These are phyloP conservation scores for Aspergillus caelatus DNA, from an alignment of 2,329 filamentous ascomycete genomes.

Conservation along the genomic window DNA sequence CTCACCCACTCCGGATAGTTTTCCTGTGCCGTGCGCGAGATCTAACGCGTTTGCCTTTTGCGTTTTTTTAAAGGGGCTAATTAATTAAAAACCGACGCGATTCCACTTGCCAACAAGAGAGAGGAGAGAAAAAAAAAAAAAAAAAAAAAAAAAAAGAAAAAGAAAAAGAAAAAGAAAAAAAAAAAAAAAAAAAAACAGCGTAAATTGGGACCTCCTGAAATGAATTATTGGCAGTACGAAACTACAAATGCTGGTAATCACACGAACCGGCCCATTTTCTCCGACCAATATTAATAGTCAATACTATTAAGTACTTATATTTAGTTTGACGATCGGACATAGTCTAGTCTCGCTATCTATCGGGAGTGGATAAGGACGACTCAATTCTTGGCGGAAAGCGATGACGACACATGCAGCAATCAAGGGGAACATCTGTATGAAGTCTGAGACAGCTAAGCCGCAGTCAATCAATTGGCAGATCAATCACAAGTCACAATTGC, in stretches of 20 bases:
- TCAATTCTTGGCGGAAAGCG: slow-evolving; percentile 8
- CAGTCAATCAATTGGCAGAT: not conserved
- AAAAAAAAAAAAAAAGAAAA: not conserved
- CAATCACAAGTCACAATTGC: slow-evolving; percentile 4
- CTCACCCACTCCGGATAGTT: not conserved
- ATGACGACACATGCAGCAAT: slow-evolving; percentile 17
- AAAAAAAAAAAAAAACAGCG: not conserved
- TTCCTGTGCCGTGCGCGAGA: not conserved
- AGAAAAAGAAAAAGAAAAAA: too few relatives aligned
- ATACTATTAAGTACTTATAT: not conserved
- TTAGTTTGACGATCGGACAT: slow-evolving; percentile 10
- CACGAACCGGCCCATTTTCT: not conserved
- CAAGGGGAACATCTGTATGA: slow-evolving; percentile 5
- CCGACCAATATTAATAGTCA: not conserved
- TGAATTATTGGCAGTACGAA: not conserved
- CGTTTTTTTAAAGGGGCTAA: too few relatives aligned
- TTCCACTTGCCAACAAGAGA: too few relatives aligned
- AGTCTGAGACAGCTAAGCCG: slow-evolving; percentile 9
- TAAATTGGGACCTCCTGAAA: not conserved
- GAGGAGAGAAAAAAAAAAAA: not conserved
- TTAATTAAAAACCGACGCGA: too few relatives aligned
- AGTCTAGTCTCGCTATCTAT: not conserved
- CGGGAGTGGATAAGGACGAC: slow-evolving; percentile 2
- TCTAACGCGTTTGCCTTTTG: not conserved
- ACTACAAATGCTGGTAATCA: not conserved